Conservation (phyloP, 495 filamentous ascomycete species). For the Talaromyces wortmannii region DNA sequence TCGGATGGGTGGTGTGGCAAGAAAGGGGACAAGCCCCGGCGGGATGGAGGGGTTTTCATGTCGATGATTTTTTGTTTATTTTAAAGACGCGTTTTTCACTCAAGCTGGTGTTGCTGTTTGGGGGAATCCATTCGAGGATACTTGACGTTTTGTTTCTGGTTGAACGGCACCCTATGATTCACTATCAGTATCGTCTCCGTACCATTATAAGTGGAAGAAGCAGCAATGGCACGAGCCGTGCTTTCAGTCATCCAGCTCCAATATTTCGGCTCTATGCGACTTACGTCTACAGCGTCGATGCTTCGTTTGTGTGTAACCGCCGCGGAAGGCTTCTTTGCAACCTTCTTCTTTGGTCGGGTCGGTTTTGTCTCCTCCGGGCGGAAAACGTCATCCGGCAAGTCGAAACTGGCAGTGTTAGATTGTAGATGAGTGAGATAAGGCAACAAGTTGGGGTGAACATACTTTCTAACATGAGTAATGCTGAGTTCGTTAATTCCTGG, state of each 20-base stretch:
- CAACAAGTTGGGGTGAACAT: conserved; percentile 17
- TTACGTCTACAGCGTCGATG: conserved; percentile 42
- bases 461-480: conserved; percentile 74
- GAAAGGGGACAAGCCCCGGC: neutral
- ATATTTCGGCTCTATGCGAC: conserved; percentile 14
- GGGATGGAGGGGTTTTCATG: neutral
- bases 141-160: conserved; percentile 31
- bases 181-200: conserved; percentile 29
- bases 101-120: conserved; percentile 29
- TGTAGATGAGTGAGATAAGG: conserved; percentile 4
- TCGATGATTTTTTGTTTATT: neutral
- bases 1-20: neutral
- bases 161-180: conserved; percentile 22
- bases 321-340: conserved; percentile 26
- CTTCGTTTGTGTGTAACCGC: conserved; percentile 33
- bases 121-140: conserved; percentile 23
- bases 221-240: conserved; percentile 14
- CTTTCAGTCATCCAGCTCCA: conserved; percentile 14
- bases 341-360: conserved; percentile 56
- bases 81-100: conserved; percentile 2
- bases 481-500: conserved; percentile 56
- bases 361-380: conserved; percentile 70
- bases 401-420: conserved; percentile 49
- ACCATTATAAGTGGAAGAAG: conserved; percentile 10
- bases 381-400: conserved; percentile 87